Conservation (phyloP, 805 yeast genomes). For the Phaffomyces antillensis region DNA sequence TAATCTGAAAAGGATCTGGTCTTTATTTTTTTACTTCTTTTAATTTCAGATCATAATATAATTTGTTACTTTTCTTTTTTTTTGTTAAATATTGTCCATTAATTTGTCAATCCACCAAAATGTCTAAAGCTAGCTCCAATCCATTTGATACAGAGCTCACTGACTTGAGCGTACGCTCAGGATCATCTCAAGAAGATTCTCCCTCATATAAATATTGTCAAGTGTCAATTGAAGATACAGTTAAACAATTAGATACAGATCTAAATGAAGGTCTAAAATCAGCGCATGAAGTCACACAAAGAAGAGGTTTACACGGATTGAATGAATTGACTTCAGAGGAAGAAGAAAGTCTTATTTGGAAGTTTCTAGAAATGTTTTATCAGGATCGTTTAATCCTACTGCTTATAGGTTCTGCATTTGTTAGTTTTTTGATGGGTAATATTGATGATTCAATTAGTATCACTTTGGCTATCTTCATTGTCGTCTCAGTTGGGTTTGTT, state of each 20-base stretch:
- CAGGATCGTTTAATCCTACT: slow-evolving; percentile 88
- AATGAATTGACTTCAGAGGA: slow-evolving; percentile 77
- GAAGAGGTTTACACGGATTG: slow-evolving; percentile 70
- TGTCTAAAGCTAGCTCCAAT: slow-evolving; percentile 20
- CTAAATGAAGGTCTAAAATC: slow-evolving; percentile 52
- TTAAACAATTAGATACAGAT: slow-evolving; percentile 56
- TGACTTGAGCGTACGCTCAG: slow-evolving; percentile 14
- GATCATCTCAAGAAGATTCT: slow-evolving; percentile 31
- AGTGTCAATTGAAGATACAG: slow-evolving; percentile 59
- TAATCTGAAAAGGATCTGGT: no score
- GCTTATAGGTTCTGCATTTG: slow-evolving; percentile 81
- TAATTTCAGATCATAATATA: neutral
- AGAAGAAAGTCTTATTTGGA: slow-evolving; percentile 60
- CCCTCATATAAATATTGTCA: slow-evolving; percentile 64
- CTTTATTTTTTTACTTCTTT: neutral
- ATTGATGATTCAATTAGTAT: slow-evolving; percentile 93
- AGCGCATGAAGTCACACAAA: slow-evolving; percentile 59
- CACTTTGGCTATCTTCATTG: slow-evolving; percentile 85
- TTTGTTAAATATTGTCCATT: neutral
- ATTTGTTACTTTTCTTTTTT: neutral
- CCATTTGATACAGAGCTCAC: slow-evolving; percentile 26
- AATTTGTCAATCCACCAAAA: neutral
- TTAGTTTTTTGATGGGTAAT: slow-evolving; percentile 91
- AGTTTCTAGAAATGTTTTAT: slow-evolving; percentile 73
- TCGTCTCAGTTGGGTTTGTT: slow-evolving; percentile 93